Conservation (phyloP, 2,329 filamentous ascomycete species). For the Botryosphaeria dothidea region DNA sequence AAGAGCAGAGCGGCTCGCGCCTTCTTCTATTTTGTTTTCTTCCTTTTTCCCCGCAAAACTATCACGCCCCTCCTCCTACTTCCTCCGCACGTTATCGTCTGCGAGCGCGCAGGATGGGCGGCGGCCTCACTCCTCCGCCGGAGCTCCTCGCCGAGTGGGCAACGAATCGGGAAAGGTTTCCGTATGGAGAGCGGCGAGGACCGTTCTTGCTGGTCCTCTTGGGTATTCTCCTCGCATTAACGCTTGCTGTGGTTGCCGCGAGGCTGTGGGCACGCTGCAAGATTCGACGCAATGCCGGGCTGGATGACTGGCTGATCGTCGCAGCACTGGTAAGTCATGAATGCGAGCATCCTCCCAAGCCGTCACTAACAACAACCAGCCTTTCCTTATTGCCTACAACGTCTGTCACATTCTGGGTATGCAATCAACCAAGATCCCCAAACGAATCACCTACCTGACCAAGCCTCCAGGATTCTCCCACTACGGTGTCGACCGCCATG, state of each 20-base stretch:
- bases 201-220: background rate
- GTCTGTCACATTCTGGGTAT: background rate
- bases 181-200: background rate
- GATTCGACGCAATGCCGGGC: background rate
- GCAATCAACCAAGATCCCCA: background rate
- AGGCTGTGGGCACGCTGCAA: constrained; percentile 12
- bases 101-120: background rate
- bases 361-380: background rate
- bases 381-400: background rate
- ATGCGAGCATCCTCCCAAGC: background rate
- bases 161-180: background rate
- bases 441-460: background rate
- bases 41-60: background rate
- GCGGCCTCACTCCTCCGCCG: background rate
- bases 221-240: background rate
- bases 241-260: background rate
- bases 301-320: constrained; percentile 6
- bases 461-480: background rate
- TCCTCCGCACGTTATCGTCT: background rate
- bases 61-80: background rate
- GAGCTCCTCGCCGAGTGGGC: background rate
- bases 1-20: background rate
- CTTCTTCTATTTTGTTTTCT: background rate
- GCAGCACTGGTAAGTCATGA: background rate
- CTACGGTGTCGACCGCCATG: constrained; percentile 11